These are phyloP conservation scores for Ceratobasidium sp. DNA, from an alignment of 1,284 basidiomycete genomes.

Conservation along the genomic window DNA sequence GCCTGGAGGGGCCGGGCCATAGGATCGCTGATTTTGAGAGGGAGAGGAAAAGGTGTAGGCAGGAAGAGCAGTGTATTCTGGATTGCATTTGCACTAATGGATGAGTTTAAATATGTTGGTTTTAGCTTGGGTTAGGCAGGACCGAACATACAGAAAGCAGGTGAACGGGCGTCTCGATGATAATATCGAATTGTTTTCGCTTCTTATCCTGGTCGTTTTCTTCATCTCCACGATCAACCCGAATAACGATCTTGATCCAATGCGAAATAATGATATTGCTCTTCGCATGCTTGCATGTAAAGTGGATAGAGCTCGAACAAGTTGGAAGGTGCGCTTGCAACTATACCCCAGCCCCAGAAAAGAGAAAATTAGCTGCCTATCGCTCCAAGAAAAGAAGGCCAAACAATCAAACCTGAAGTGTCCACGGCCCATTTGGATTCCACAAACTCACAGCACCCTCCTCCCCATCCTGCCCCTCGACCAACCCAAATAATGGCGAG, in stretches of 20 bases:
- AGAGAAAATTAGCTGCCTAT: neutral
- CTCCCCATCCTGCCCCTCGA: conserved; percentile 52
- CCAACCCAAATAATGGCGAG: conserved; percentile 59
- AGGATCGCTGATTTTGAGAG: conserved; percentile 23
- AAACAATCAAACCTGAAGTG: conserved; percentile 56
- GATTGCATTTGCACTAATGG: conserved; percentile 78
- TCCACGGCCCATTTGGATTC: conserved; percentile 66
- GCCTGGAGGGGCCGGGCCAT: conserved; percentile 58
- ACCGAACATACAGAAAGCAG: conserved; percentile 75
- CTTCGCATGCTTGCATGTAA: conserved; percentile 84
- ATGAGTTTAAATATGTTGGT: neutral
- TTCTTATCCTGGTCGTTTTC: conserved; percentile 66
- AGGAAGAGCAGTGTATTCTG: conserved; percentile 80
- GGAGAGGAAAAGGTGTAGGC: conserved; percentile 64
- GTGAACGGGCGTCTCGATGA: conserved; percentile 84
- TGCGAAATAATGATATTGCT: conserved; percentile 86
- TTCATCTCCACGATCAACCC: conserved; percentile 85
- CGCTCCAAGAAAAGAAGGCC: neutral
- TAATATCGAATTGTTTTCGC: conserved; percentile 89
- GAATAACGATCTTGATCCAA: conserved; percentile 82
- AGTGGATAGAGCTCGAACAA: conserved; percentile 67
- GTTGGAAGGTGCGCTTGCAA: conserved; percentile 56
- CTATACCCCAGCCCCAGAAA: conserved; percentile 9
- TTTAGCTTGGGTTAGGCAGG: conserved; percentile 45
- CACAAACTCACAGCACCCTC: conserved; percentile 58